Conservation (phyloP, 371 early-diverging fungal genomes). For the Neoconidiobolus thromboides region DNA sequence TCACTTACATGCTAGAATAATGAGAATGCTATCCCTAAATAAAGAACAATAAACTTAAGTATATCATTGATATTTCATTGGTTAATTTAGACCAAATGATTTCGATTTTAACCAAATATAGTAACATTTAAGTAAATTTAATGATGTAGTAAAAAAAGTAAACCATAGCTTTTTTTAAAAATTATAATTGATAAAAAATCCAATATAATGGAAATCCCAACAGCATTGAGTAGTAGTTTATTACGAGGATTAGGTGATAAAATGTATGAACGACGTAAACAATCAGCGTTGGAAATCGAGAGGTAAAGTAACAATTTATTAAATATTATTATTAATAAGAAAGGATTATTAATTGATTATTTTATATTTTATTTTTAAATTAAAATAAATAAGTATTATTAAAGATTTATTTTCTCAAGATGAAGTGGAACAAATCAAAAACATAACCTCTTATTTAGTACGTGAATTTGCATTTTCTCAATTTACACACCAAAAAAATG, state of each 20-base stretch:
- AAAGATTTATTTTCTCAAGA: slow-evolving; percentile 31
- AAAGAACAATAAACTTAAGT: too few relatives aligned
- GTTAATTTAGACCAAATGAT: too few relatives aligned
- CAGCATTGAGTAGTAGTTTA: slow-evolving; percentile 16
- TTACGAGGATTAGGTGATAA: slow-evolving; percentile 56
- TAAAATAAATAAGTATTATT: slow-evolving; percentile 27
- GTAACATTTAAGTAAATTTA: too few relatives aligned
- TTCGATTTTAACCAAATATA: too few relatives aligned
- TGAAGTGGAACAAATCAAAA: slow-evolving; percentile 28
- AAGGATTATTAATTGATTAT: neutral
- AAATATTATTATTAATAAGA: neutral
- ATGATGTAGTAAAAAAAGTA: too few relatives aligned
- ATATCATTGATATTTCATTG: too few relatives aligned
- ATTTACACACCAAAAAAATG: slow-evolving; percentile 62
- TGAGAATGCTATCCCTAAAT: too few relatives aligned
- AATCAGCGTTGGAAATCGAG: slow-evolving; percentile 75
- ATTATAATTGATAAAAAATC: too few relatives aligned
- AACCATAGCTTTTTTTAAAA: too few relatives aligned
- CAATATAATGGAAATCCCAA: neutral
- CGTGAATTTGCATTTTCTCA: slow-evolving; percentile 66
- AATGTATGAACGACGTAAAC: slow-evolving; percentile 75
- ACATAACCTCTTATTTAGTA: slow-evolving; percentile 47
- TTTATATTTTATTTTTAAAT: neutral
- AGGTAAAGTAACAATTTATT: slow-evolving; percentile 18
- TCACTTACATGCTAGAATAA: too few relatives aligned